Evolutionary conservation across 768 basidiomycete species (phyloP).

Genomic region (Pholiota microspora): DNA sequence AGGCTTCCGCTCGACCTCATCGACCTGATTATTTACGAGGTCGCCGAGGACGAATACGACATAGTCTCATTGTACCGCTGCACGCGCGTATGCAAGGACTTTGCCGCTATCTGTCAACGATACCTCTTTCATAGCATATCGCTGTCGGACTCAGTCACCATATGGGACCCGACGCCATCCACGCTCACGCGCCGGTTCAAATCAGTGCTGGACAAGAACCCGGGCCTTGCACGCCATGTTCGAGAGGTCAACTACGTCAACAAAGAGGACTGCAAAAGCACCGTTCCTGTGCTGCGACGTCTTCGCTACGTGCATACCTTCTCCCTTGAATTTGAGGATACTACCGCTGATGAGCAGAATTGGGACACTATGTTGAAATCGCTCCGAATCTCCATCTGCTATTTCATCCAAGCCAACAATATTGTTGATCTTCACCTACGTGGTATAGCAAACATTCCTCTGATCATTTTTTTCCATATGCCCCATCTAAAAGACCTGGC

Average conservation of each 20-base stretch:
- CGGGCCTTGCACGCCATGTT: constrained; percentile 9
- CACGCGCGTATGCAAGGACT: constrained; percentile 9
- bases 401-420: constrained; percentile 3
- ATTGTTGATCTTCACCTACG: constrained; percentile 1
- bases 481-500: neutral
- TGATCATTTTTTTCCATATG: neutral
- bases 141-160: constrained; percentile 6
- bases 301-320: constrained; percentile 11
- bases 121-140: constrained; percentile 13
- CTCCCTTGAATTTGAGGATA: constrained; percentile 3
- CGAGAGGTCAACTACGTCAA: constrained; percentile 9
- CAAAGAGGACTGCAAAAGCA: neutral
- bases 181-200: constrained; percentile 5
- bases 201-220: constrained; percentile 9
- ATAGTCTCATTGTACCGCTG: constrained; percentile 8
- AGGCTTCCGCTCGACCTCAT: constrained; percentile 13
- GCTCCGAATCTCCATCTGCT: constrained; percentile 3
- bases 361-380: constrained; percentile 5
- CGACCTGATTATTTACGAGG: constrained; percentile 11
- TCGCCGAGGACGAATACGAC: constrained; percentile 10
- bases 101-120: constrained; percentile 10
- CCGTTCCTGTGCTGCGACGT: constrained; percentile 6
- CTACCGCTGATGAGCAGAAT: neutral
- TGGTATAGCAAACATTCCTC: neutral
- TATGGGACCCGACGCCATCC: neutral